Conservation (phyloP, 2,329 filamentous ascomycete genomes). For the Elsinoe ampelina region DNA sequence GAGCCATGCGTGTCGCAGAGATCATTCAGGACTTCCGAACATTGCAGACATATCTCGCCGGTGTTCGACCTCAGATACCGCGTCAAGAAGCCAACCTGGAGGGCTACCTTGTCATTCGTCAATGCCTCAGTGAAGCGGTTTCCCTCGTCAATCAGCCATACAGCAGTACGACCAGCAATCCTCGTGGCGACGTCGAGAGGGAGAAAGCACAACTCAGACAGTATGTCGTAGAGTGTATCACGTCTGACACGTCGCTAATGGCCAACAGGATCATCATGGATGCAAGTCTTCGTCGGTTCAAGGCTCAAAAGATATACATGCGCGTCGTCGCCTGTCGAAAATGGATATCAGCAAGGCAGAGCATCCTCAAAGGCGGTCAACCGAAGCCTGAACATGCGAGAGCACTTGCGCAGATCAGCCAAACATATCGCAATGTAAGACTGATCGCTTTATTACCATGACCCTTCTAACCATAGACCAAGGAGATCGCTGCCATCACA, state of each 20-base stretch:
- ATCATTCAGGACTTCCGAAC: slow-evolving; percentile 57
- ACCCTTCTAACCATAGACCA: slow-evolving; percentile 9
- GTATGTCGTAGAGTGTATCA: slow-evolving; percentile 30
- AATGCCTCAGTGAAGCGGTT: slow-evolving; percentile 47
- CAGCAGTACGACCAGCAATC: slow-evolving; percentile 32
- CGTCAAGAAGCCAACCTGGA: slow-evolving; percentile 37
- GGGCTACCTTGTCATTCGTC: slow-evolving; percentile 49
- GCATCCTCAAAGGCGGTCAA: slow-evolving; percentile 42
- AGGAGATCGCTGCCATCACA: slow-evolving; percentile 51
- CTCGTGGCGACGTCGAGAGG: slow-evolving; percentile 41
- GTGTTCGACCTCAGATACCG: slow-evolving; percentile 33
- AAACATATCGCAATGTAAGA: slow-evolving; percentile 35
- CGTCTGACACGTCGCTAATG: too few species aligned
- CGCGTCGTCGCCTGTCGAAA: slow-evolving; percentile 48
- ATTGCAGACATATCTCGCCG: slow-evolving; percentile 49
- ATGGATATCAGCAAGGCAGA: slow-evolving; percentile 48
- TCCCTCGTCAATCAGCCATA: slow-evolving; percentile 46
- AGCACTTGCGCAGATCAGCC: slow-evolving; percentile 41
- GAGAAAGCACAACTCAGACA: slow-evolving; percentile 48
- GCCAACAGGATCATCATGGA: slow-evolving; percentile 49
- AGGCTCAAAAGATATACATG: slow-evolving; percentile 52
- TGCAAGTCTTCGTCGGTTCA: slow-evolving; percentile 50
- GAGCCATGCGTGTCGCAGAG: slow-evolving; percentile 53
- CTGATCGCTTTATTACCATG: not conserved
- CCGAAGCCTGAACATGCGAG: slow-evolving; percentile 39